Evolutionary conservation across 2,329 filamentous ascomycete species (phyloP).

Genomic region (Pseudogymnoascus sp.): DNA sequence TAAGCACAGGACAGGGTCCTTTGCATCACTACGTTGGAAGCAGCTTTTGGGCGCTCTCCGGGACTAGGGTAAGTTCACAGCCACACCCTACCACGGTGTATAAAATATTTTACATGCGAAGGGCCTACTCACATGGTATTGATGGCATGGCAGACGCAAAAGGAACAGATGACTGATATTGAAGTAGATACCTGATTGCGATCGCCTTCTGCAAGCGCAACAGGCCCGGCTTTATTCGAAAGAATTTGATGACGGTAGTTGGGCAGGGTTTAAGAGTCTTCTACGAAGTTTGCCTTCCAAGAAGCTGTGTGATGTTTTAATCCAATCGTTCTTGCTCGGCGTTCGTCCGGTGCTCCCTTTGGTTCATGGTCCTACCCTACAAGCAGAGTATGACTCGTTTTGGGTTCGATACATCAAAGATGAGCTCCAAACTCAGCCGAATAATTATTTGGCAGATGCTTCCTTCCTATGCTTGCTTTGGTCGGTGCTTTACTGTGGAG

Average conservation of each 20-base stretch:
- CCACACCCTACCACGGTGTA: neutral
- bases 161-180: neutral
- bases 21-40: neutral
- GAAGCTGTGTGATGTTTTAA: neutral
- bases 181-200: neutral
- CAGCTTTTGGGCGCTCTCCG: neutral
- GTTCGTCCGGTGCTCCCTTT: neutral
- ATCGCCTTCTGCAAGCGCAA: neutral
- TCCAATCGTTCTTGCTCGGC: neutral
- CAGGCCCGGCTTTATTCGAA: neutral
- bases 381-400: neutral
- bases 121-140: neutral
- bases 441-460: neutral
- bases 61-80: neutral
- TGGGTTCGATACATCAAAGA: neutral
- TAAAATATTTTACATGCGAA: neutral
- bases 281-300: neutral
- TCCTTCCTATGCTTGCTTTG: neutral
- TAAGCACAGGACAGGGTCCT: neutral
- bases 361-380: neutral
- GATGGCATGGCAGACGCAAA: neutral
- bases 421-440: neutral
- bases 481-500: neutral
- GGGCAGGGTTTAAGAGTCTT: neutral
- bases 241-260: neutral